Evolutionary conservation across 371 early-diverging fungal species (phyloP).

Genomic region (Gilbertella persicaria): DNA sequence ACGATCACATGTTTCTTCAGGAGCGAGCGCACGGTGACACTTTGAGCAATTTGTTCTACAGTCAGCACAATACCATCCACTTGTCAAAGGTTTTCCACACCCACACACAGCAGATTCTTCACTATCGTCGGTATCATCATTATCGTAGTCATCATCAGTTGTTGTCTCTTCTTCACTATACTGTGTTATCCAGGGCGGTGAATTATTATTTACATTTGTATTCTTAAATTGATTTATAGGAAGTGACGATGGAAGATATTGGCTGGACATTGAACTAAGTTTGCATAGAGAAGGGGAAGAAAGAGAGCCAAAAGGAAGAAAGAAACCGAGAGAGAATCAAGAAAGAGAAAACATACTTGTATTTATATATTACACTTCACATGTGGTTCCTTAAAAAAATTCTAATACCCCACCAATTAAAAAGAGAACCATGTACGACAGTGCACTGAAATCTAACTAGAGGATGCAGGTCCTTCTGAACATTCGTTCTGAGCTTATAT

Average conservation of each 20-base stretch:
- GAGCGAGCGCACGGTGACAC: conserved; percentile 17
- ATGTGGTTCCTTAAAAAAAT: neutral
- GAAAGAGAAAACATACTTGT: neutral
- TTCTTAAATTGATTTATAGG: neutral
- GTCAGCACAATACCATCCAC: conserved; percentile 17
- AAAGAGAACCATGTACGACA: no score
- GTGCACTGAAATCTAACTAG: no score
- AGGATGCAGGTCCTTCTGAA: no score
- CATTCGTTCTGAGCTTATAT: no score
- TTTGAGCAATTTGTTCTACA: conserved; percentile 15
- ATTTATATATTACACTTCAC: neutral
- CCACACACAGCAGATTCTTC: conserved; percentile 8
- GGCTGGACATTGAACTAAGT: neutral
- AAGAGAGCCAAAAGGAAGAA: neutral
- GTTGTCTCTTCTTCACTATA: neutral
- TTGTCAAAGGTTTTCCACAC: conserved; percentile 12
- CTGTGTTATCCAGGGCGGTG: neutral
- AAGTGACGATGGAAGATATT: neutral
- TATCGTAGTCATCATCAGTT: neutral
- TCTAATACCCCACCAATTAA: no score
- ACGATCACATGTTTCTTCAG: conserved; percentile 11
- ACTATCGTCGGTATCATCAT: neutral
- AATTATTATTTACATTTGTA: neutral
- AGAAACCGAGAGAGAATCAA: no score
- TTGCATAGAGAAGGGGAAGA: neutral